Evolutionary conservation across 2,329 filamentous ascomycete species (phyloP).

Genomic region (Didymella segeticola): DNA sequence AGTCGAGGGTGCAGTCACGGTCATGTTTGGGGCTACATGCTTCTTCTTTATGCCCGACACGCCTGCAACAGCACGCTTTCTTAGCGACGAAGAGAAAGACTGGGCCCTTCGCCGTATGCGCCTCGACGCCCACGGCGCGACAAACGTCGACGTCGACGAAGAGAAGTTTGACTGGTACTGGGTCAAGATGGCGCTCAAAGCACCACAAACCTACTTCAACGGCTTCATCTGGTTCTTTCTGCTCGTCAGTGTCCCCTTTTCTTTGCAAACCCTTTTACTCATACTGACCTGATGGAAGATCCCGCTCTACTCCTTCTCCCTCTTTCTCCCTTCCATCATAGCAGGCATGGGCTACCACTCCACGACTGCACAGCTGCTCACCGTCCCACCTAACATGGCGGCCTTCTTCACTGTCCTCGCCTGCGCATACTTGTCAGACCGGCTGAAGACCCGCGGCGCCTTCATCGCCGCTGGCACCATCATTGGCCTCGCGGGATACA

Average conservation of each 20-base stretch:
- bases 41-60: conserved; percentile 62
- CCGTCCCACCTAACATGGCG: conserved; percentile 53
- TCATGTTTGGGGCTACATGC: conserved; percentile 51
- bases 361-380: conserved; percentile 47
- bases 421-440: conserved; percentile 56
- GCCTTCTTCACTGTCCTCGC: conserved; percentile 46
- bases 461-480: conserved; percentile 59
- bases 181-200: conserved; percentile 44
- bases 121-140: conserved; percentile 36
- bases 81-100: conserved; percentile 37
- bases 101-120: conserved; percentile 37
- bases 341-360: conserved; percentile 50
- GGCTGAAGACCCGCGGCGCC: conserved; percentile 48
- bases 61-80: conserved; percentile 42
- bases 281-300: conserved; percentile 8
- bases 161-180: conserved; percentile 53
- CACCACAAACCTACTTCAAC: conserved; percentile 50
- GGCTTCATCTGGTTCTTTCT: conserved; percentile 44
- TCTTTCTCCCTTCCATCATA: conserved; percentile 51
- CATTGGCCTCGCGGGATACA: conserved; percentile 57
- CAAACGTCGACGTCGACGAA: conserved; percentile 40
- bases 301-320: conserved; percentile 37
- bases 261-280: background rate
- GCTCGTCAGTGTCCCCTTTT: conserved; percentile 34
- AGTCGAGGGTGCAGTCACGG: conserved; percentile 40